phyloP scores from a whole-genome alignment of 306 rosid genomes.

The Vigna trinervia region DNA sequence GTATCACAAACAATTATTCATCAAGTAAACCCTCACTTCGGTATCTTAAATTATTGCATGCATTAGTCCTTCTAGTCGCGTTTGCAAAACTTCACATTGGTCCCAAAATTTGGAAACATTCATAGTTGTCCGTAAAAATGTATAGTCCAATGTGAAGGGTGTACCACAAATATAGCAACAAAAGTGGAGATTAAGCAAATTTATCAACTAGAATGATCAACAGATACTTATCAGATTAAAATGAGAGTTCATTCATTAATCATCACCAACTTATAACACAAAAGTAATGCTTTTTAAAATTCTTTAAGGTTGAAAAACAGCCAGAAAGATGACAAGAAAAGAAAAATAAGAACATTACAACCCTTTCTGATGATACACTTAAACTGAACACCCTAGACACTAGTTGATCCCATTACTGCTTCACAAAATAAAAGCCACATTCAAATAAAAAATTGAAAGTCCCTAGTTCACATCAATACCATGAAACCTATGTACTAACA shows the following conservation, averaged over 20 bases:
- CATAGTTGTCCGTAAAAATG: not conserved
- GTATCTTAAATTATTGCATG: not conserved
- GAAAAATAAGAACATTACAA: conserved; percentile 20
- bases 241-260: not conserved
- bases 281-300: conserved; percentile 15
- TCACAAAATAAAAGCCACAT: not conserved
- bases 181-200: not conserved
- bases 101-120: not conserved
- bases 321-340: conserved; percentile 20
- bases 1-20: conserved; percentile 20
- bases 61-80: not conserved
- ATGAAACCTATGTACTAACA: conserved; percentile 14
- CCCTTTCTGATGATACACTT: not conserved
- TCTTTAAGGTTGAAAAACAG: not conserved
- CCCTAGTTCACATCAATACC: conserved; percentile 22
- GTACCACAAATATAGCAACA: not conserved
- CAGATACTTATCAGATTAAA: not conserved
- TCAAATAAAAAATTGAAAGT: conserved; percentile 14
- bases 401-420: conserved; percentile 3
- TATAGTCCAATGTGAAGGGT: not conserved
- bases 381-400: conserved; percentile 35
- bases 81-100: not conserved
- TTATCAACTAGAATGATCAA: not conserved
- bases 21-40: not conserved
- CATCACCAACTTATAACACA: conserved; percentile 11